phyloP scores from a whole-genome alignment of 441 rosid genomes.

The Syzygium malaccense region DNA sequence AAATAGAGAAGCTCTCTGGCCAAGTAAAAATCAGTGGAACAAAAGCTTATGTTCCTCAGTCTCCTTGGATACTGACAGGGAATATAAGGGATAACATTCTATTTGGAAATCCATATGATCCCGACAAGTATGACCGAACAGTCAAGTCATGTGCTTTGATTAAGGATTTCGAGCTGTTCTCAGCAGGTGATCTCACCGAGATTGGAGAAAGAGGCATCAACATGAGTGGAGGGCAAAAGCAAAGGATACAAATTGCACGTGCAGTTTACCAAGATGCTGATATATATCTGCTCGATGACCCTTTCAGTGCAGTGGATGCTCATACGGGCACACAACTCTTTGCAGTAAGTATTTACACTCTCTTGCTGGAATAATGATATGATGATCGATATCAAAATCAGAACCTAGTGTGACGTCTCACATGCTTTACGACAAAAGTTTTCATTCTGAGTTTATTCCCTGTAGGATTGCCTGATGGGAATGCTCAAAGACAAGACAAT shows the following conservation, averaged over 20 bases:
- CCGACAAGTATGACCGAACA: slow-evolving; percentile 47
- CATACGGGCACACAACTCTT: slow-evolving; percentile 96
- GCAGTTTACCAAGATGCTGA: slow-evolving; percentile 96
- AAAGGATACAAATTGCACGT: slow-evolving; percentile 93
- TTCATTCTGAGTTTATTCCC: background rate
- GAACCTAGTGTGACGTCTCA: background rate
- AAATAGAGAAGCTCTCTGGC: slow-evolving; percentile 75
- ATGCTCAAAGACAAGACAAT: slow-evolving; percentile 73
- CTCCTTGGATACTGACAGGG: slow-evolving; percentile 90
- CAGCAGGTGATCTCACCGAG: slow-evolving; percentile 77
- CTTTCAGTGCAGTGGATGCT: slow-evolving; percentile 99
- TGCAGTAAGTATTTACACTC: slow-evolving; percentile 26
- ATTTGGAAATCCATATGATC: slow-evolving; percentile 62
- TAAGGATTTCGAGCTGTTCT: slow-evolving; percentile 83
- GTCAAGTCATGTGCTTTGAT: slow-evolving; percentile 72
- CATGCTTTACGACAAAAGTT: background rate
- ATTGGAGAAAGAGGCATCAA: slow-evolving; percentile 98
- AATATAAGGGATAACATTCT: slow-evolving; percentile 83
- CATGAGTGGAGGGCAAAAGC: slow-evolving; percentile 99
- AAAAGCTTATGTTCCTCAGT: slow-evolving; percentile 89
- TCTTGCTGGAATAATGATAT: background rate
- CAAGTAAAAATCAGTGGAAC: slow-evolving; percentile 69
- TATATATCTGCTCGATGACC: slow-evolving; percentile 90
- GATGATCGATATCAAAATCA: background rate
- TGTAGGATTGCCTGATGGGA: slow-evolving; percentile 94